Base-by-base conservation (phyloP, 2,329 filamentous ascomycete genomes). In the Pestalotiopsis sp. region DNA sequence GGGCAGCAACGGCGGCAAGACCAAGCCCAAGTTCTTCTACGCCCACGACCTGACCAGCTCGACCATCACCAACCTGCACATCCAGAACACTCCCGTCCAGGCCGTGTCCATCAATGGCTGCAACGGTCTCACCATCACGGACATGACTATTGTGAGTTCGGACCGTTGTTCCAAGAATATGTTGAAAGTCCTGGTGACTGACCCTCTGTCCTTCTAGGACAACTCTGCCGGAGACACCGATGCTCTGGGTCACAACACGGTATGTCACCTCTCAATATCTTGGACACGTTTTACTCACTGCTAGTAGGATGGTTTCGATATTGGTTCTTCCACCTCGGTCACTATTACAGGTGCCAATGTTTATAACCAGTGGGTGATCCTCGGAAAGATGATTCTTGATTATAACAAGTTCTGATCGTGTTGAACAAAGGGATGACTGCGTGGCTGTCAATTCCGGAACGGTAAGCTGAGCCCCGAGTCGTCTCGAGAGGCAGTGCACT, bases 391-490 rank as follows among this genome's bases (percentile, higher is more conserved):
- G 11, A 9, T 23, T 52, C 17, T 2, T n/a, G 5, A 23, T 20
- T 20, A n/a, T 9, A 9, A n/a, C 45, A 52, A n/a, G 4, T 23
- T n/a, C 45, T 52, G 45, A 52, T 7, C 4, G 20, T n/a, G 3
- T 20, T n/a, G 4, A 52, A 23, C 6, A 52, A 4, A 49, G 45
- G 59, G 59, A 62, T 69, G 88, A 90, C 74, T 90, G 88, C 72
- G 80, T 90, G 7, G 87, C 88, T 31, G 75, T 87, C 70, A 90
- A 88, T 80, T 87, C 85, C 2, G 85, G 84, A 1, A 81, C 77
- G 36, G 62, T 64, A 52, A 23, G 62, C 52, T 4, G 3, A 38
- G 12, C 60, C 14, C 14, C 13, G 5, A 14, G 3, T 27, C n/a
- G n/a, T 17, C 14, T 23, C 20, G 5, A n/a, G 17, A 13, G 17